Percentiles rank a stretch among this genome's conserved stretches.
These are phyloP conservation scores for Kwoniella botswanensis DNA, from an alignment of 768 basidiomycete genomes.

Conservation along the genomic window DNA sequence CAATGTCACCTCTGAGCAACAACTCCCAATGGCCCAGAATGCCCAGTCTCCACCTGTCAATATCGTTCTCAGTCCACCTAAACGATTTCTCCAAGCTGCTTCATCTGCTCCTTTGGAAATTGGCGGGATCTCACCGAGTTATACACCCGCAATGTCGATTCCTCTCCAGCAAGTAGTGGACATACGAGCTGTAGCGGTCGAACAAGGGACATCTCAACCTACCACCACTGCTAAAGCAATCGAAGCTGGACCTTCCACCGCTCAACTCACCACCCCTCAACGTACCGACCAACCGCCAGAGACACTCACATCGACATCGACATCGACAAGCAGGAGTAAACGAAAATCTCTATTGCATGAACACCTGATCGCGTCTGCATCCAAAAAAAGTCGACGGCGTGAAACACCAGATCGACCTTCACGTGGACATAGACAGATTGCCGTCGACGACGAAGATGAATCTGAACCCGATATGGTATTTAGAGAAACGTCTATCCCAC, in stretches of 20 bases:
- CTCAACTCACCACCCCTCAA: neutral
- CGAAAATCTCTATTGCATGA: slow-evolving; percentile 10
- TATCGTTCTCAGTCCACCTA: slow-evolving; percentile 20
- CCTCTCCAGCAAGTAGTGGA: slow-evolving; percentile 12
- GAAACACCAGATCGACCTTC: neutral
- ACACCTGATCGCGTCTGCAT: neutral
- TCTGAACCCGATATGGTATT: slow-evolving; percentile 18
- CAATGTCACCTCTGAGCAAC: neutral
- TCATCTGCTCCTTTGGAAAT: neutral
- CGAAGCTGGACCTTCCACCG: slow-evolving; percentile 1
- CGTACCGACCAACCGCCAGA: neutral
- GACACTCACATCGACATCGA: neutral
- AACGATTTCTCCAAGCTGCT: slow-evolving; percentile 2
- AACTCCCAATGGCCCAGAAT: neutral
- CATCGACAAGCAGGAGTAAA: neutral
- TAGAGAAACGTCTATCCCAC: slow-evolving; percentile 15
- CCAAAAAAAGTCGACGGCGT: neutral
- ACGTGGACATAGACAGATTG: neutral
- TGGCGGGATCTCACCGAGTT: neutral
- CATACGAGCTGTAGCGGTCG: slow-evolving; percentile 9
- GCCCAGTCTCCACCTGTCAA: slow-evolving; percentile 9
- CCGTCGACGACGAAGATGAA: neutral
- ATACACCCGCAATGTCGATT: neutral
- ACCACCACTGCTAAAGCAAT: neutral
- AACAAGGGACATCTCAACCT: neutral